These are phyloP conservation scores for Murraya koenigii DNA, from an alignment of 345 rosid species.

Conservation along the genomic window DNA sequence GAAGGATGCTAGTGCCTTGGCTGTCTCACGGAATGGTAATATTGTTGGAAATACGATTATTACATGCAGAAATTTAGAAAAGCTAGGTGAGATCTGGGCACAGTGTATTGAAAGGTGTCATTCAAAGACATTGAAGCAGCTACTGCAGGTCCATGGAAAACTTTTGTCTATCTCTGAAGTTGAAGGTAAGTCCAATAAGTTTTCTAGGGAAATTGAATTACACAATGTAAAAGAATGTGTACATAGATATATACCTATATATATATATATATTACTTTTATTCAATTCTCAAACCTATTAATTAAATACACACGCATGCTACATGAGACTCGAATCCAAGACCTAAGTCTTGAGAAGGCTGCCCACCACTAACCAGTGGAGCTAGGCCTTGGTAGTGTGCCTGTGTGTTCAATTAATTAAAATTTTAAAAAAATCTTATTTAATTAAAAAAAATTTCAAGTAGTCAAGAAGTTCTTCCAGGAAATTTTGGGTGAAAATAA, in stretches of 20 bases:
- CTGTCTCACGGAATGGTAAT: slow-evolving; percentile 39
- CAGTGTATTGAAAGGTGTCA: slow-evolving; percentile 86
- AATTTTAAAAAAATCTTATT: too few relatives aligned
- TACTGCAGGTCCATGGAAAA: slow-evolving; percentile 74
- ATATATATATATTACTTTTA: not conserved
- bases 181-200: slow-evolving; percentile 50
- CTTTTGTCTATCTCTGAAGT: slow-evolving; percentile 78
- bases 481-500: not conserved
- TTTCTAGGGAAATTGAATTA: not conserved
- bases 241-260: too few relatives aligned
- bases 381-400: not conserved
- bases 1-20: slow-evolving; percentile 31
- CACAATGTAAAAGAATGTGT: not conserved
- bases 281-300: not conserved
- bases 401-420: too few relatives aligned
- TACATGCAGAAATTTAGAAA: slow-evolving; percentile 50
- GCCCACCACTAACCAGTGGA: too few relatives aligned
- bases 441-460: not conserved
- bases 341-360: too few relatives aligned
- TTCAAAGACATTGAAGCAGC: slow-evolving; percentile 81
- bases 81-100: slow-evolving; percentile 68
- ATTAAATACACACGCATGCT: not conserved
- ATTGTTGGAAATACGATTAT: slow-evolving; percentile 38
- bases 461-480: not conserved
- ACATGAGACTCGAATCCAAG: too few relatives aligned